phyloP scores from a whole-genome alignment of 345 rosid genomes.

The Nephelium lappaceum region DNA sequence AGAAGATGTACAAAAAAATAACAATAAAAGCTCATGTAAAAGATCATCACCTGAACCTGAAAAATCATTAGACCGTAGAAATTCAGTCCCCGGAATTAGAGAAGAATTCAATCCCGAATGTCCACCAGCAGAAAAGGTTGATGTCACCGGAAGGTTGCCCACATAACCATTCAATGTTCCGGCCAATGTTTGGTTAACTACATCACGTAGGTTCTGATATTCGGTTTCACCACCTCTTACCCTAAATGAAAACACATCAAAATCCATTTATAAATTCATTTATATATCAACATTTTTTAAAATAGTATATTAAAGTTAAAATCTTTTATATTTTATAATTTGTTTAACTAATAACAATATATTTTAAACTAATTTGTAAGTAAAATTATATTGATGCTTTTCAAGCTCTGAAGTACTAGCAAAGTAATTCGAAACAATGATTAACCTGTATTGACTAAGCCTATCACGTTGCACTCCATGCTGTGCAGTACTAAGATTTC shows the following conservation, averaged over 20 bases:
- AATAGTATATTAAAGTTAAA: too few relatives aligned
- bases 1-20: not conserved
- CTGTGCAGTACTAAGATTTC: not conserved
- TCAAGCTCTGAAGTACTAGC: not conserved
- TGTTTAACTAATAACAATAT: too few relatives aligned
- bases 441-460: slow-evolving; percentile 13
- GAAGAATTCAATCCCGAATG: not conserved
- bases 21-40: too few relatives aligned
- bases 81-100: not conserved
- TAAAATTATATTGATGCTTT: too few relatives aligned
- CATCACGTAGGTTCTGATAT: not conserved
- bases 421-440: not conserved
- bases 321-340: too few relatives aligned
- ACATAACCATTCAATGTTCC: not conserved
- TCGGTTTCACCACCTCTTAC: not conserved
- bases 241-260: too few relatives aligned
- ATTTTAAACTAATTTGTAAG: too few relatives aligned
- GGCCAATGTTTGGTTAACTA: too few relatives aligned
- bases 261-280: too few relatives aligned
- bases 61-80: not conserved
- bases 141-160: not conserved
- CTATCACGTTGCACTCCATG: not conserved
- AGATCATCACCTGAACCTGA: slow-evolving; percentile 1
- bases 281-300: not conserved
- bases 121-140: not conserved